phyloP scores from a whole-genome alignment of 768 basidiomycete genomes.

The Lactifluus echinatus region DNA sequence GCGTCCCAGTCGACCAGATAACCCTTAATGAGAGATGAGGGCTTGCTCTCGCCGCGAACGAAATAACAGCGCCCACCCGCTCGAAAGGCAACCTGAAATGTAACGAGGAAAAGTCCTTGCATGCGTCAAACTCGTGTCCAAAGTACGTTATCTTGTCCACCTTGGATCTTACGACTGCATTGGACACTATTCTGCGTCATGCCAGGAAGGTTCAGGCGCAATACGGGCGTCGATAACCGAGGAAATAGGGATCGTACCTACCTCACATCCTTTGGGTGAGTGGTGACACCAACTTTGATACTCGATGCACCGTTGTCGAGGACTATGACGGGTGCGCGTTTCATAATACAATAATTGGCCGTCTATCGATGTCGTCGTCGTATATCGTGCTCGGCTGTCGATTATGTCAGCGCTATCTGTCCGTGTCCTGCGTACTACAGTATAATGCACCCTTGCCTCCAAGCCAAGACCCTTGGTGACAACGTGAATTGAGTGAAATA shows the following conservation, averaged over 20 bases:
- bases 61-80: slow-evolving; percentile 44
- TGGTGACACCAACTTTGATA: slow-evolving; percentile 63
- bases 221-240: not conserved
- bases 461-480: too few species aligned
- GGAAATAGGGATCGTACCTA: slow-evolving; percentile 16
- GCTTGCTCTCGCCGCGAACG: slow-evolving; percentile 16
- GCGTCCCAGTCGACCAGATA: slow-evolving; percentile 93
- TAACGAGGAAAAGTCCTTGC: slow-evolving; percentile 73
- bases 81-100: slow-evolving; percentile 83
- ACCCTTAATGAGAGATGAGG: slow-evolving; percentile 48
- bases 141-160: slow-evolving; percentile 76
- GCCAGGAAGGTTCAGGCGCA: not conserved
- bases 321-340: slow-evolving; percentile 40
- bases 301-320: slow-evolving; percentile 84
- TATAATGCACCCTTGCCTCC: too few species aligned
- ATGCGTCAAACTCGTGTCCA: slow-evolving; percentile 74
- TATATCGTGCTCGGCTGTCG: too few species aligned
- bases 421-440: too few species aligned
- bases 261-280: slow-evolving; percentile 26
- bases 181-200: slow-evolving; percentile 55
- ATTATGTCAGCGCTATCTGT: not conserved
- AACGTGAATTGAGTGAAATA: too few species aligned
- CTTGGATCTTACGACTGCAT: slow-evolving; percentile 80
- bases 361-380: too few species aligned
- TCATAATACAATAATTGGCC: too few species aligned